These are phyloP conservation scores for Nothophaeocryptopus gaeumannii DNA, from an alignment of 2,329 filamentous ascomycete genomes.

Conservation along the genomic window DNA sequence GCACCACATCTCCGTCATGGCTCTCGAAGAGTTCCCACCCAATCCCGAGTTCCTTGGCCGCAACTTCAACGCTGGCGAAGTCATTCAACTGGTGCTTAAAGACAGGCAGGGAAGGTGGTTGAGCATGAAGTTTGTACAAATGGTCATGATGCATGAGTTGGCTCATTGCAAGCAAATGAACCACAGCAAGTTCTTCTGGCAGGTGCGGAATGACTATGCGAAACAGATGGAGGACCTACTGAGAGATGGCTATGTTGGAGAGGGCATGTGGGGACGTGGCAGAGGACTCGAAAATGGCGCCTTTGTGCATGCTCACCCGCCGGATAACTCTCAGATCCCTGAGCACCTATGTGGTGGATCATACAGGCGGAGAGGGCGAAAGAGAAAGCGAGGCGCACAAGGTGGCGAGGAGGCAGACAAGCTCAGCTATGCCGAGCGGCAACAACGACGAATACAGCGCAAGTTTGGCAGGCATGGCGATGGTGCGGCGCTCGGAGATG, in stretches of 20 bases:
- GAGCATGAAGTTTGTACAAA: conserved; percentile 79
- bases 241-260: conserved; percentile 68
- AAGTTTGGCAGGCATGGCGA: conserved; percentile 83
- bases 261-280: conserved; percentile 79
- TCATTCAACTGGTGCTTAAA: conserved; percentile 79
- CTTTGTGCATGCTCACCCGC: conserved; percentile 62
- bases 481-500: conserved; percentile 66
- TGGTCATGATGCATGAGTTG: conserved; percentile 93
- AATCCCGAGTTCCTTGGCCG: conserved; percentile 82
- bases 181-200: conserved; percentile 78
- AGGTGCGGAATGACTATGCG: conserved; percentile 70
- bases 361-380: conserved; percentile 57
- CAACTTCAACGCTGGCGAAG: conserved; percentile 87
- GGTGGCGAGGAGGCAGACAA: conserved; percentile 43
- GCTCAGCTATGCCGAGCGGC: conserved; percentile 67
- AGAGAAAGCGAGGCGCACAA: conserved; percentile 49
- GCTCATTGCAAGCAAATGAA: conserved; percentile 93
- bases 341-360: conserved; percentile 79
- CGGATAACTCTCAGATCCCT: conserved; percentile 42
- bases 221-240: conserved; percentile 69
- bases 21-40: conserved; percentile 74
- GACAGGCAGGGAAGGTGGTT: conserved; percentile 66
- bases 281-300: conserved; percentile 59
- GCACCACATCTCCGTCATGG: conserved; percentile 47
- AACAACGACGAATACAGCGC: conserved; percentile 68